Conservation (phyloP, 225 moss, liverwort and hornwort species). For the Physcomitrium patens region DNA sequence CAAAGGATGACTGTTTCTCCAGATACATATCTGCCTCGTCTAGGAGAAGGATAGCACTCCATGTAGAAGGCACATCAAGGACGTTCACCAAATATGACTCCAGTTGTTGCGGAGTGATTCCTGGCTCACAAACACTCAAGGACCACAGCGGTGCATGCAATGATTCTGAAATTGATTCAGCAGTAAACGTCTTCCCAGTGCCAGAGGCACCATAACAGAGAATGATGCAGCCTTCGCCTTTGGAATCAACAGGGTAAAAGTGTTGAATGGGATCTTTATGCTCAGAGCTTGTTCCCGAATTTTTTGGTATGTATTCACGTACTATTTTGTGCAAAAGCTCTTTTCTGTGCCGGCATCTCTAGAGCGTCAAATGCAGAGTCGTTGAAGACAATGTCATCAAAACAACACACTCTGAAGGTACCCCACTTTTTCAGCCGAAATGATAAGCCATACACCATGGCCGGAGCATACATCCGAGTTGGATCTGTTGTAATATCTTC, state of each 20-base stretch:
- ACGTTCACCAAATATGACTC: conserved; percentile 34
- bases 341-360: conserved; percentile 44
- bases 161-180: conserved; percentile 56
- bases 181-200: conserved; percentile 57
- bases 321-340: conserved; percentile 22
- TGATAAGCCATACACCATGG: conserved; percentile 43
- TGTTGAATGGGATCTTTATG: too few relatives aligned
- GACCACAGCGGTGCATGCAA: conserved; percentile 54
- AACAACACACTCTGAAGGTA: conserved; percentile 43
- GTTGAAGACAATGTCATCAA: conserved; percentile 43
- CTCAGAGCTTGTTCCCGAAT: neutral
- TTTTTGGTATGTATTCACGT: conserved; percentile 12
- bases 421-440: conserved; percentile 52
- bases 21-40: conserved; percentile 60
- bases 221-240: conserved; percentile 53
- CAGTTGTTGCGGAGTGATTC: neutral
- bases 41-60: conserved; percentile 51
- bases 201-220: conserved; percentile 61
- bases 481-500: conserved; percentile 20
- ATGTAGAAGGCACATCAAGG: conserved; percentile 43
- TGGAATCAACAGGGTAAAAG: conserved; percentile 52
- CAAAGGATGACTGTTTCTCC: conserved; percentile 25
- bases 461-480: conserved; percentile 40
- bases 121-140: conserved; percentile 51
- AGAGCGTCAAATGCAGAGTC: conserved; percentile 39